phyloP scores from a whole-genome alignment of 2,329 filamentous ascomycete species.

The Magnaporthales sp. region DNA sequence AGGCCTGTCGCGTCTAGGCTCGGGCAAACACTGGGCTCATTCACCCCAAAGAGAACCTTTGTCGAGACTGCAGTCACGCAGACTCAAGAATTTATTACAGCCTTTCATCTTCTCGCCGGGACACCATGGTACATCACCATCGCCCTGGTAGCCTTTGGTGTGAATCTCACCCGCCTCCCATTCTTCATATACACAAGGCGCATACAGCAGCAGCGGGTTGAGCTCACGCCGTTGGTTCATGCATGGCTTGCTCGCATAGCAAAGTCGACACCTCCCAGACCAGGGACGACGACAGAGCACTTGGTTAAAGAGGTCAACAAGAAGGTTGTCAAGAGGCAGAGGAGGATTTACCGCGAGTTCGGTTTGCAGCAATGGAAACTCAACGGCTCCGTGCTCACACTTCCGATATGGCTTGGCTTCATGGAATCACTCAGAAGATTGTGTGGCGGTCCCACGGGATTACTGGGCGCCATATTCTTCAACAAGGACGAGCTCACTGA shows the following conservation, averaged over 20 bases:
- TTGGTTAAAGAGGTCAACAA: slow-evolving; percentile 17
- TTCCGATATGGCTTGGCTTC: slow-evolving; percentile 40
- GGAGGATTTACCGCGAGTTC: slow-evolving; percentile 20
- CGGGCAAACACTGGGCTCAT: background rate
- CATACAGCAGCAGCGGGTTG: slow-evolving; percentile 19
- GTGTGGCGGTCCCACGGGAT: slow-evolving; percentile 27
- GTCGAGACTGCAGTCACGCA: slow-evolving; percentile 23
- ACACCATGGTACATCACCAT: slow-evolving; percentile 47
- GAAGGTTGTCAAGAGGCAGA: slow-evolving; percentile 15
- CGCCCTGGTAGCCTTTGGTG: slow-evolving; percentile 36
- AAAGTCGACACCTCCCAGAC: slow-evolving; percentile 8
- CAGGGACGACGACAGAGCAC: background rate
- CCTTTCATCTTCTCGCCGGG: slow-evolving; percentile 31
- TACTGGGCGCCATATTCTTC: slow-evolving; percentile 23
- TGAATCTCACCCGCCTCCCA: slow-evolving; percentile 33
- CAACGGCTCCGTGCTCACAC: slow-evolving; percentile 26
- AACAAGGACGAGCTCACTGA: background rate
- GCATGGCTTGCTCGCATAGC: slow-evolving; percentile 21
- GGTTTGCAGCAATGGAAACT: slow-evolving; percentile 40
- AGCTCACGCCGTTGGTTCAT: slow-evolving; percentile 21
- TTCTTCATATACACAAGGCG: slow-evolving; percentile 29
- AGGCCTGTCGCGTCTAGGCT: background rate
- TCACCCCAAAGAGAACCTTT: slow-evolving; percentile 1
- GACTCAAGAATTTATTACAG: slow-evolving; percentile 33
- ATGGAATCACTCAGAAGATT: slow-evolving; percentile 43